Evolutionary conservation across 2,329 filamentous ascomycete genomes (phyloP), one percentile per base, ranked within the genome.

Genomic region (Diaporthe sp.): DNA sequence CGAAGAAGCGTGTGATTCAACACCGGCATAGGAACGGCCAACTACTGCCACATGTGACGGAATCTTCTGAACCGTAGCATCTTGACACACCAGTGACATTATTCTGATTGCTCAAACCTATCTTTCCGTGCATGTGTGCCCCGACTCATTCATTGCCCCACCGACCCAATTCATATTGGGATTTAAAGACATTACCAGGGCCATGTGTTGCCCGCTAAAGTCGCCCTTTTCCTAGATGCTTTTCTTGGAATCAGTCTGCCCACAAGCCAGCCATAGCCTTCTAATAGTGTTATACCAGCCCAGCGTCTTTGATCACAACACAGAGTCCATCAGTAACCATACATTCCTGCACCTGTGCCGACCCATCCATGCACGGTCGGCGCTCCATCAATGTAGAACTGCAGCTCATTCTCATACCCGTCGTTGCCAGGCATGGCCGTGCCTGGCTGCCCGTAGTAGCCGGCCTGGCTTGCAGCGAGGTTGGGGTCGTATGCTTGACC

Each of bases 361-460:
- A 76, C 74, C 80, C 80, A 81, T 33, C 76, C 77, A 47, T 77
- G 77, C 64, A 80, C 77, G 40, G 70, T 75, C 13, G 74, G 58
- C 55, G 75, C 75, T 15, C 77, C 77, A 28, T 81, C 80, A 19
- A 82, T 80, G 74, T 80, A 80, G 42, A 80, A 80, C 22, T 79
- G 78, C 58, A 82, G 69, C 70, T 82, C 80, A 42, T 80, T 76
- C 76, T 82, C 80, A 54, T 82, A 82, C 35, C 80, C 80, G 52
- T 82, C 80, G 15, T 79, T 80, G 38, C 77, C 74, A 5, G 77
- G 74, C 76, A 80, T 74, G 57, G 73, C 76, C 25, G 73, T 70
- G 52, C 75, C 73, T 35, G 73, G 66, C 40, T 77, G 77, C 4
- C 76, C 73, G 52, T 79, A 79, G 60, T 79, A 79, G 38, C 77